Evolutionary conservation across 2,329 filamentous ascomycete species (phyloP).

Genomic region (Pseudogymnoascus sp.): DNA sequence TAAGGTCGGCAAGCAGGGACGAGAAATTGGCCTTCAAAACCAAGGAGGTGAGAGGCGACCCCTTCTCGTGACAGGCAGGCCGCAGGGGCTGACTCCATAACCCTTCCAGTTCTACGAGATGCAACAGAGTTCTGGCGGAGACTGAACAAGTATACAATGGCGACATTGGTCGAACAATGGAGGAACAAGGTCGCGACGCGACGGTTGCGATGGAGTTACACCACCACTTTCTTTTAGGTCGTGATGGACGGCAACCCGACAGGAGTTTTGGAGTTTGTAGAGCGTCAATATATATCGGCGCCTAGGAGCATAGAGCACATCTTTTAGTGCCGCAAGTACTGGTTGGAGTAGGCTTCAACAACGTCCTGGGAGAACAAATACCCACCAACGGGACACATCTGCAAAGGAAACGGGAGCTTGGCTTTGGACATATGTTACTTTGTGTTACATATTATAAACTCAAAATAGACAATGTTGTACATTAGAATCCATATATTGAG

Average conservation of each 20-base stretch:
- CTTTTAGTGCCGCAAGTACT: not conserved
- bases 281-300: not conserved
- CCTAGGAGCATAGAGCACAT: not conserved
- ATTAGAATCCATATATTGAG: not conserved
- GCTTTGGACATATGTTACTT: not conserved
- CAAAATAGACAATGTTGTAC: not conserved
- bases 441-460: not conserved
- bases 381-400: not conserved
- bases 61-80: not conserved
- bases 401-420: not conserved
- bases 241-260: not conserved
- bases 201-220: not conserved
- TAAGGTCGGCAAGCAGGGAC: not conserved
- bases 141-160: not conserved
- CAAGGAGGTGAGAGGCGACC: conserved; percentile 9
- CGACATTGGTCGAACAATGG: not conserved
- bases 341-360: not conserved
- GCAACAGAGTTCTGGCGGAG: conserved; percentile 5
- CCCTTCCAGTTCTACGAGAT: conserved; percentile 6
- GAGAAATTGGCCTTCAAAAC: conserved; percentile 2
- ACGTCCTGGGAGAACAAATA: not conserved
- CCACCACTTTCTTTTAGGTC: not conserved
- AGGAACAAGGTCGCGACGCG: not conserved
- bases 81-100: conserved; percentile 2
- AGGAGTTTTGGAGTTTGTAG: not conserved